A percentile compares a stretch with the other conserved stretches of the same genome.
These are phyloP conservation scores for Trichocomaceae sp. DNA, from an alignment of 2,329 filamentous ascomycete species.

Conservation along the genomic window DNA sequence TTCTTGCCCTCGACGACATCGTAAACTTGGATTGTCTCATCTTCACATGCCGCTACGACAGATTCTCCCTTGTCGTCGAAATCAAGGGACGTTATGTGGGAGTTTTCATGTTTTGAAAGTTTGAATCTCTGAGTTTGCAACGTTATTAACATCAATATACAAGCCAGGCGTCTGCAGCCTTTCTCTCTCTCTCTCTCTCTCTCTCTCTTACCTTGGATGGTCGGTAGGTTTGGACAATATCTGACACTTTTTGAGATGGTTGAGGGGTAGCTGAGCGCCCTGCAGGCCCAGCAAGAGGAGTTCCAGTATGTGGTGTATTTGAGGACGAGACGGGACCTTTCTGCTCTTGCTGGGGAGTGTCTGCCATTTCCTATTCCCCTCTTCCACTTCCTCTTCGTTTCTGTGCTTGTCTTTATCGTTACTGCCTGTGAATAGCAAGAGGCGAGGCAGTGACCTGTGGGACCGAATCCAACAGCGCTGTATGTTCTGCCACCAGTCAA, in stretches of 20 bases:
- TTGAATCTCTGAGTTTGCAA: conserved; percentile 7
- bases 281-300: conserved; percentile 4
- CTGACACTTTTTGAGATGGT: conserved; percentile 60
- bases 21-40: conserved; percentile 93
- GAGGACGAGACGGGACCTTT: conserved; percentile 6
- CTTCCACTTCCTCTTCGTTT: neutral
- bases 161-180: neutral
- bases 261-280: conserved; percentile 14
- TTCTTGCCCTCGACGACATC: conserved; percentile 85
- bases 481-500: neutral
- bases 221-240: conserved; percentile 70
- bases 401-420: neutral
- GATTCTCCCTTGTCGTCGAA: conserved; percentile 95
- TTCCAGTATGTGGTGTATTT: conserved; percentile 11
- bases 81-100: conserved; percentile 77
- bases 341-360: conserved; percentile 13
- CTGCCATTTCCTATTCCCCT: conserved; percentile 19
- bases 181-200: conserved; percentile 13
- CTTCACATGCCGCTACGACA: conserved; percentile 82
- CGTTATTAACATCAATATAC: conserved; percentile 6
- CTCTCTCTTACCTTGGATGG: conserved; percentile 64
- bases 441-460: too few relatives aligned
- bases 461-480: neutral
- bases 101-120: conserved; percentile 30
- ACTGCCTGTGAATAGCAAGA: neutral